These are phyloP conservation scores for Thalassiosira hispida DNA, from an alignment of 352 stramenopile species.

Conservation along the genomic window DNA sequence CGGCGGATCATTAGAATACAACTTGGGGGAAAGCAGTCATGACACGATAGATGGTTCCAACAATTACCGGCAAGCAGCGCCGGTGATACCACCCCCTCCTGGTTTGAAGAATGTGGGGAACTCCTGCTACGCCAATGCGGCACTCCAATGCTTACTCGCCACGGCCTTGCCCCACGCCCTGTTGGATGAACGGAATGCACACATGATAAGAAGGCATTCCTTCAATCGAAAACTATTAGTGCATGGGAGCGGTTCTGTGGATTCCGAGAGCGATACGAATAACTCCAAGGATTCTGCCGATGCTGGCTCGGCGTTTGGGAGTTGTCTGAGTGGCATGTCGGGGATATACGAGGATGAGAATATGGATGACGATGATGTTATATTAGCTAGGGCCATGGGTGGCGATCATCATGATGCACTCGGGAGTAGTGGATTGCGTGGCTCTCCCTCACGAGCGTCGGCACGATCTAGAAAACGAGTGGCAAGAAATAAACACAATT, in stretches of 20 bases:
- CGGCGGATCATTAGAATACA: slow-evolving; percentile 10
- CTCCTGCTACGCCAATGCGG: slow-evolving; percentile 82
- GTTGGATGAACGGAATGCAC: slow-evolving; percentile 66
- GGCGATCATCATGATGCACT: slow-evolving; percentile 16
- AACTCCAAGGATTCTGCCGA: slow-evolving; percentile 21
- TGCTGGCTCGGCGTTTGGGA: slow-evolving; percentile 32
- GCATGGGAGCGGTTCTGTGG: slow-evolving; percentile 66
- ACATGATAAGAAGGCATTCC: slow-evolving; percentile 76
- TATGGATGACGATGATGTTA: slow-evolving; percentile 38
- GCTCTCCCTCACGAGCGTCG: background rate
- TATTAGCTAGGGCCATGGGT: slow-evolving; percentile 17
- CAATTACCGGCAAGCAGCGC: background rate
- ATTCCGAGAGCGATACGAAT: slow-evolving; percentile 54
- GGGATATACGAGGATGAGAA: slow-evolving; percentile 18
- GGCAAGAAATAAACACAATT: slow-evolving; percentile 21
- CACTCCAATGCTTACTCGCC: slow-evolving; percentile 77
- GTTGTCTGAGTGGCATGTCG: slow-evolving; percentile 47
- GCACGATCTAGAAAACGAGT: slow-evolving; percentile 27
- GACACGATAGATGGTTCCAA: slow-evolving; percentile 27
- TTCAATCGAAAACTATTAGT: slow-evolving; percentile 80
- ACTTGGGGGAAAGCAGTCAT: slow-evolving; percentile 11
- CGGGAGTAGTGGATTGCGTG: background rate
- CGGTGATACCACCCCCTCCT: slow-evolving; percentile 51
- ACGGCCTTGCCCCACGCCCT: slow-evolving; percentile 77
- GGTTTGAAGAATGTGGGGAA: slow-evolving; percentile 84